These are phyloP conservation scores for Parachaetomium inaequale DNA, from an alignment of 495 filamentous ascomycete genomes.

Conservation along the genomic window DNA sequence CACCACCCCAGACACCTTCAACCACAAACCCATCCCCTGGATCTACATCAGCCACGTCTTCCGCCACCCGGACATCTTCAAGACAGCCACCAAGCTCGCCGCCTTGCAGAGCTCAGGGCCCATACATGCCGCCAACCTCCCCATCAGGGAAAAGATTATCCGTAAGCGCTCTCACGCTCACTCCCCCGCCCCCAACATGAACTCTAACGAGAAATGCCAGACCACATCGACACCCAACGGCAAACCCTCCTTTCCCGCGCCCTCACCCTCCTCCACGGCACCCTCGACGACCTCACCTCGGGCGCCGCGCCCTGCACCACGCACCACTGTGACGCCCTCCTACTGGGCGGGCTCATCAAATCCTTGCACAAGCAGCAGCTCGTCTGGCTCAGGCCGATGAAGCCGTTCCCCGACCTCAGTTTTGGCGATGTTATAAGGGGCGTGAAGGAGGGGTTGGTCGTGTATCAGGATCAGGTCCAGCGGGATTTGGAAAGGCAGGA, in stretches of 20 bases:
- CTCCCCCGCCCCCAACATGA: not conserved
- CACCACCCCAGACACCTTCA: constrained; percentile 10
- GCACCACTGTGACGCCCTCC: constrained; percentile 28
- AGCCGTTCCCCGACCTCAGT: constrained; percentile 24
- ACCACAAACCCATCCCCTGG: constrained; percentile 27
- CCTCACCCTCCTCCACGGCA: constrained; percentile 17
- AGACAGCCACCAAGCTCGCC: constrained; percentile 21
- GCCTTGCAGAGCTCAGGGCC: constrained; percentile 20
- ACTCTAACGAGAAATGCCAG: constrained; percentile 1
- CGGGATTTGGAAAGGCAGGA: no score
- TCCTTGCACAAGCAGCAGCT: constrained; percentile 21
- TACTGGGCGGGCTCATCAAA: constrained; percentile 31
- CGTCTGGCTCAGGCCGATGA: constrained; percentile 24
- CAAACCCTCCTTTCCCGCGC: constrained; percentile 22
- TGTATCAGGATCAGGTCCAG: no score
- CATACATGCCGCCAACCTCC: constrained; percentile 22
- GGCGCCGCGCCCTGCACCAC: constrained; percentile 7
- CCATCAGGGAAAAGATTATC: constrained; percentile 31
- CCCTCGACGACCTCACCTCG: constrained; percentile 19
- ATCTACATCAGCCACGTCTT: constrained; percentile 32
- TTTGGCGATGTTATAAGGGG: constrained; percentile 18
- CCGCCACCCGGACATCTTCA: constrained; percentile 27
- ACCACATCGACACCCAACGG: constrained; percentile 26
- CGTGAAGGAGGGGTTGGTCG: constrained; percentile 10
- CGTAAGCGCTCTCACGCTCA: constrained; percentile 15